Conservation (phyloP, 441 rosid genomes). For the Erodium texanum region DNA sequence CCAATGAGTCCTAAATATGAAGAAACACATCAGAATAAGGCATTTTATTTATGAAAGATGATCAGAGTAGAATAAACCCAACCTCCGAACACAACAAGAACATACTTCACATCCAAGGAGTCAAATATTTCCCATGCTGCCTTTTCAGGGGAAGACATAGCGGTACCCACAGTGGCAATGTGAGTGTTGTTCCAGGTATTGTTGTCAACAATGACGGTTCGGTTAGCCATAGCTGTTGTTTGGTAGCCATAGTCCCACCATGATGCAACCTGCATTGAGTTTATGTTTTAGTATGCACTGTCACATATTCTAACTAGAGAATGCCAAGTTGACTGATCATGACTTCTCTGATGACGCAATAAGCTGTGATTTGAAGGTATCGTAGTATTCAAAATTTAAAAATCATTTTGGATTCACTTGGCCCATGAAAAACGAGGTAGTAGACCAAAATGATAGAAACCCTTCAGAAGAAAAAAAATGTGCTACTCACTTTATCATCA, state of each 20-base stretch:
- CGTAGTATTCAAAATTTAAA: background rate
- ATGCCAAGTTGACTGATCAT: background rate
- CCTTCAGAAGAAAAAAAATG: background rate
- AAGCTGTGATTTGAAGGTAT: background rate
- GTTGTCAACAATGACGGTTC: slow-evolving; percentile 98
- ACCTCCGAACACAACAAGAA: slow-evolving; percentile 99
- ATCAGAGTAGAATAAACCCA: slow-evolving; percentile 21
- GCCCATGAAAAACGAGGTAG: too few species aligned
- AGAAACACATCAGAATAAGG: slow-evolving; percentile 30
- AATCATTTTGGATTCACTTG: too few species aligned
- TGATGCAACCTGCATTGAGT: slow-evolving; percentile 77
- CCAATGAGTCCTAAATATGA: slow-evolving; percentile 74
- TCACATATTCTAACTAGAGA: background rate
- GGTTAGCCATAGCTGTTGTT: slow-evolving; percentile 98
- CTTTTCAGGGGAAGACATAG: slow-evolving; percentile 99
- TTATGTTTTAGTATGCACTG: background rate
- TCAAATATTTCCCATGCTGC: slow-evolving; percentile 97
- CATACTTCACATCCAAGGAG: slow-evolving; percentile 97
- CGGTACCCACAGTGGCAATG: slow-evolving; percentile 98
- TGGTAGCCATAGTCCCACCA: slow-evolving; percentile 99
- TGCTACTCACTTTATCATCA: slow-evolving; percentile 77
- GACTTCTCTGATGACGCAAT: background rate
- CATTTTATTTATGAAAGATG: slow-evolving; percentile 4
- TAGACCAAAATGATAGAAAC: too few species aligned
- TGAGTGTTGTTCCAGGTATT: slow-evolving; percentile 99